A percentile compares a stretch with the other conserved stretches of the same genome.
phyloP scores from a whole-genome alignment of 2,329 filamentous ascomycete species.

The Alternaria sp. region DNA sequence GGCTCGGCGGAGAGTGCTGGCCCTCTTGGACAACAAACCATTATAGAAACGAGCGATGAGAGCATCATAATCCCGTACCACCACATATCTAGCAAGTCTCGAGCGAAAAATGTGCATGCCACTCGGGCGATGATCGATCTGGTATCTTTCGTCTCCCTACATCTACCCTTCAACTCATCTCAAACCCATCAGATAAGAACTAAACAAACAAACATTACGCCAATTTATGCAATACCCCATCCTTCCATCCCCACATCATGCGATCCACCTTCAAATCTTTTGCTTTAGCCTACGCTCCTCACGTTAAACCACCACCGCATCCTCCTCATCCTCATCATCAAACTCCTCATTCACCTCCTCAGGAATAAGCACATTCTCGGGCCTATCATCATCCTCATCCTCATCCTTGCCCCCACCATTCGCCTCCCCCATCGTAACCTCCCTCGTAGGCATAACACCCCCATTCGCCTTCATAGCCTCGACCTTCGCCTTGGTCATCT shows the following conservation, averaged over 20 bases:
- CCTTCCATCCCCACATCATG: background rate
- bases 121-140: background rate
- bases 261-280: background rate
- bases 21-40: too few relatives aligned
- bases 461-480: slow-evolving; percentile 60
- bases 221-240: background rate
- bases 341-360: slow-evolving; percentile 10
- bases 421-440: slow-evolving; percentile 44
- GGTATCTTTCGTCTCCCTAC: background rate
- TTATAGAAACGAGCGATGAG: background rate
- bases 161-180: background rate
- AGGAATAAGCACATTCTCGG: slow-evolving; percentile 38
- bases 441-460: slow-evolving; percentile 43
- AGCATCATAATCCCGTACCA: rapidly evolving
- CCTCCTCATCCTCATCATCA: slow-evolving; percentile 10
- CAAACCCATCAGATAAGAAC: background rate
- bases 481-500: slow-evolving; percentile 84
- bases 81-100: background rate
- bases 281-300: too few relatives aligned
- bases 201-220: background rate
- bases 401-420: slow-evolving; percentile 28
- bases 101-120: background rate
- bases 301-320: background rate
- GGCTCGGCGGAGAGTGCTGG: background rate
- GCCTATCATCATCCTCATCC: slow-evolving; percentile 34